Evolutionary conservation across 148 eudicot genomes (phyloP), one percentile per base, ranked within the genome.

Genomic region (Beta vulgaris): DNA sequence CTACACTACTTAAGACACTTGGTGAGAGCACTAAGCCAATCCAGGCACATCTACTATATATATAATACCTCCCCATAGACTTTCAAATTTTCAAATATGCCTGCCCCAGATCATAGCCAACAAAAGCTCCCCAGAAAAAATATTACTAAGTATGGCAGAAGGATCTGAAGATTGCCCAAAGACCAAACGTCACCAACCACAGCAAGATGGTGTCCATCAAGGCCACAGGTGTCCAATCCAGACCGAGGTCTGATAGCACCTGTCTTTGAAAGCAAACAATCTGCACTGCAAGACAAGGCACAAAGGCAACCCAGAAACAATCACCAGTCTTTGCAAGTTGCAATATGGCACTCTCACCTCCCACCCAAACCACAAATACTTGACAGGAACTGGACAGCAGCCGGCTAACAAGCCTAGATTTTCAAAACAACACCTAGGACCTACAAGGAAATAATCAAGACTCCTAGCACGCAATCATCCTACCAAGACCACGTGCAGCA

Each of bases 401-500:
- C 99, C 97, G 93, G 90, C 82, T 72, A 85, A 83, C 92, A 88
- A 87, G 79, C 83, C 78, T 79, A 83, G 35, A 32, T 73, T 18
- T 73, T 40, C 75, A 62, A 57, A 55, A 67, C 21, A 67, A 78
- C 53, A 80, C 59, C 71, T 39, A 43, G 67, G 73, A 77, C 84
- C 88, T 76, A 85, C 73, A 78, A 25, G 39, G 53, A 81, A 61
- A 72, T 59, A 72, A 76, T 76, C 44, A 75, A 67, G 44, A 80
- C 67, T 77, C 85, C 84, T 83, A 85, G 88, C 84, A 87, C 91
- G 75, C 86, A 83, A 74, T 84, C 80, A 85, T 87, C 99, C 98
- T 96, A 96, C 99, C 99, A 89, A 96, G 99, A 85, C 99, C 99
- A 87, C 98, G 99, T 23, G 99, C 99, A 79, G 99, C 98, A 87